These are phyloP conservation scores for Cicer chorassanicum DNA, from an alignment of 306 rosid genomes.

Conservation along the genomic window DNA sequence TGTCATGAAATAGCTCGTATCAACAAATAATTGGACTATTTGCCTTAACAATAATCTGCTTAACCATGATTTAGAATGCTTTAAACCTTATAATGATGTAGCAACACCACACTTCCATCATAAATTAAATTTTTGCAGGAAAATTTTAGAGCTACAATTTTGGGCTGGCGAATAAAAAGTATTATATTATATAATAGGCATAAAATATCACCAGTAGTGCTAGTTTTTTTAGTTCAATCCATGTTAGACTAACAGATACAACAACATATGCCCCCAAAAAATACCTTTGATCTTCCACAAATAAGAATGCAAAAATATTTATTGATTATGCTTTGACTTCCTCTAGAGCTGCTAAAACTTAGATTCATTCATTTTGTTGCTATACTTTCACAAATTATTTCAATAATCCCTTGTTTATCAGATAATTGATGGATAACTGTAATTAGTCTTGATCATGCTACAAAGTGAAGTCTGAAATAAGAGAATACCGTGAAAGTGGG, in stretches of 20 bases:
- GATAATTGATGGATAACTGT: conserved; percentile 12
- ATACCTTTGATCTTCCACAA: background rate
- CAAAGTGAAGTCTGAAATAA: conserved; percentile 36
- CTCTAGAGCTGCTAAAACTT: conserved; percentile 22
- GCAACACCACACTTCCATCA: background rate
- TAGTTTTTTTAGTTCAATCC: conserved; percentile 18
- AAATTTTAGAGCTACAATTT: background rate
- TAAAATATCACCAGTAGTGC: background rate
- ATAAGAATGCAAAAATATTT: conserved; percentile 3
- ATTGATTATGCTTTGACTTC: conserved; percentile 30
- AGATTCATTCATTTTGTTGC: background rate
- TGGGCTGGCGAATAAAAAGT: background rate
- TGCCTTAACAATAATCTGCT: conserved; percentile 15
- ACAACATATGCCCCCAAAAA: conserved; percentile 14
- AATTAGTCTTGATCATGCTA: conserved; percentile 38
- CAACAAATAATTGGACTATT: conserved; percentile 16
- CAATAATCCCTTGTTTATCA: conserved; percentile 10
- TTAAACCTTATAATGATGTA: background rate
- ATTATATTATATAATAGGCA: background rate
- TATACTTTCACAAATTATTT: conserved; percentile 9
- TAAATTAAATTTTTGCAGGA: background rate
- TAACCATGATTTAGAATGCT: conserved; percentile 36
- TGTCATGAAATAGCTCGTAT: conserved; percentile 47
- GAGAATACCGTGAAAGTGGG: conserved; percentile 85
- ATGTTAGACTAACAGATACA: conserved; percentile 6